Evolutionary conservation across 441 rosid genomes (phyloP).

Genomic region (Euphorbia corollata): DNA sequence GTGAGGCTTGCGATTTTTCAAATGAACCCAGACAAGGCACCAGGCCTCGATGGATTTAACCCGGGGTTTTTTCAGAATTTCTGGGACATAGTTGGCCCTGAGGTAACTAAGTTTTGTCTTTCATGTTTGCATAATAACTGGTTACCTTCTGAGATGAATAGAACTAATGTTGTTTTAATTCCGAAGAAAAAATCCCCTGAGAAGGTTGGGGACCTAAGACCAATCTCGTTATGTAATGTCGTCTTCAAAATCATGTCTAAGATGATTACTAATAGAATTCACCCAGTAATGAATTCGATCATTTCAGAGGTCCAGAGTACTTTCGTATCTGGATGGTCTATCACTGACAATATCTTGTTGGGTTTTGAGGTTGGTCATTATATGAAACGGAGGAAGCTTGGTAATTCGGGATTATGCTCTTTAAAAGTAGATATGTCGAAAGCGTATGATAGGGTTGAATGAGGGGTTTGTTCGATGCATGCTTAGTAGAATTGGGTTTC

Average conservation of each 20-base stretch:
- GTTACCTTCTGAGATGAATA: background rate
- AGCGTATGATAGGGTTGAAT: background rate
- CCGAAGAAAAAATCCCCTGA: background rate
- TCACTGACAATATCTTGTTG: background rate
- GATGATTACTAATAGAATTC: background rate
- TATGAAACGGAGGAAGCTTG: background rate
- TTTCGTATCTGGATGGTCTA: background rate
- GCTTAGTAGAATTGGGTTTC: too few relatives aligned
- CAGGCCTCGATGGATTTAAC: background rate
- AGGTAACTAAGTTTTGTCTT: background rate
- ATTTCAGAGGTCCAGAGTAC: background rate
- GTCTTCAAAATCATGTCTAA: background rate
- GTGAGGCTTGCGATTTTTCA: background rate
- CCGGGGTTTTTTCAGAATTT: background rate
- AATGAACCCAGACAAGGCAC: background rate
- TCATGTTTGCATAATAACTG: background rate
- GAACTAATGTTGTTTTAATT: background rate
- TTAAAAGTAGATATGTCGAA: background rate
- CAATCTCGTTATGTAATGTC: background rate
- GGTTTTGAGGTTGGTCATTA: background rate
- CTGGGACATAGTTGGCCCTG: background rate
- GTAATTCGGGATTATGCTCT: background rate
- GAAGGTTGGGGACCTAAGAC: background rate
- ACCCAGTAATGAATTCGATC: background rate
- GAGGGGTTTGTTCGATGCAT: too few relatives aligned